Percentiles rank a stretch among this genome's conserved stretches.
phyloP scores from a whole-genome alignment of 202 grass and related monocot genomes.

The Cymbopogon flexuosus region DNA sequence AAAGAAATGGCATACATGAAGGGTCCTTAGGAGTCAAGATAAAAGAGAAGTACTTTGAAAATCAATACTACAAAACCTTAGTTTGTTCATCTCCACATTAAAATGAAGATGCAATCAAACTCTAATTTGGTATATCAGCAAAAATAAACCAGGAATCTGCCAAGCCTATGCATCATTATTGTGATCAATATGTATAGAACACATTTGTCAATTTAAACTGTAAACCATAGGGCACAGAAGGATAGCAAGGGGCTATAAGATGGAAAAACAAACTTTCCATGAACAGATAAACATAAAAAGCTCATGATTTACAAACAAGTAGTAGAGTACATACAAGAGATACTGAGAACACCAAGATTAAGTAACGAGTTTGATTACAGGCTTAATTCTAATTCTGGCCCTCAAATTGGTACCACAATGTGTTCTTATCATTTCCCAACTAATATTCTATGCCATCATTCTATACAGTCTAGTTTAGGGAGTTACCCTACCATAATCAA shows the following conservation, averaged over 20 bases:
- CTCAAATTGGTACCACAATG: constrained; percentile 5
- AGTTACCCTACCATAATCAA: constrained; percentile 8
- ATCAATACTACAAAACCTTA: not conserved
- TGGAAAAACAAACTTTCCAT: not conserved
- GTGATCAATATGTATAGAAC: not conserved
- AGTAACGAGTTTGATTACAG: not conserved
- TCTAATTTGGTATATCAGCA: not conserved
- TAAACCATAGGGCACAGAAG: not conserved
- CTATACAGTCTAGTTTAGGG: constrained; percentile 13
- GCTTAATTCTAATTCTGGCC: not conserved
- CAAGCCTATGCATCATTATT: not conserved
- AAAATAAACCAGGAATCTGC: not conserved
- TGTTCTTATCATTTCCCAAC: constrained; percentile 11
- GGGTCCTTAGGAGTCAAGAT: constrained; percentile 1
- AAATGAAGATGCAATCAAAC: not conserved
- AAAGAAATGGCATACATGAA: constrained; percentile 21
- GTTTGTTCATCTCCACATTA: not conserved
- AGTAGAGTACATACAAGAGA: not conserved
- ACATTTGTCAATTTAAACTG: constrained; percentile 14
- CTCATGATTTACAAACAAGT: constrained; percentile 3
- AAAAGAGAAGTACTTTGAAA: not conserved
- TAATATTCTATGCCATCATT: constrained; percentile 3
- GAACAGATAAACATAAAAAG: constrained; percentile 2
- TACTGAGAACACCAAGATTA: not conserved
- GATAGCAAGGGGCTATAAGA: constrained; percentile 13